phyloP scores from a whole-genome alignment of 108 stramenopile genomes.

The Discostella pseudostelligera region DNA sequence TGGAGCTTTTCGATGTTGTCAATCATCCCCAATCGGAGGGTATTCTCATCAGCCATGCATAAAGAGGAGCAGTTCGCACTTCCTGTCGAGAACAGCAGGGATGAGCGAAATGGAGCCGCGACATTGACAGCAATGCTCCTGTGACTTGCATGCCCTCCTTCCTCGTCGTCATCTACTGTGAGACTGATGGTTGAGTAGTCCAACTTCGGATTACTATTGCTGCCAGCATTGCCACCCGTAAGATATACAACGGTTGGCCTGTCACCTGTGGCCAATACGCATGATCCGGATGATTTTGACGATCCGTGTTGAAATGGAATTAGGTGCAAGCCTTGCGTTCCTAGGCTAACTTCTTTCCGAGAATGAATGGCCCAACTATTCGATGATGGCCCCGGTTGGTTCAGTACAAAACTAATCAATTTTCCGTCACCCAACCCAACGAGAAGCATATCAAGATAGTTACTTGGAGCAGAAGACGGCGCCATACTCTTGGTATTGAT shows the following conservation, averaged over 20 bases:
- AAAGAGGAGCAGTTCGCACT: slow-evolving; percentile 78
- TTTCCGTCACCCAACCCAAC: slow-evolving; percentile 96
- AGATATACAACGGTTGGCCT: slow-evolving; percentile 96
- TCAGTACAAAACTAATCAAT: slow-evolving; percentile 81
- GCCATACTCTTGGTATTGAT: slow-evolving; percentile 24
- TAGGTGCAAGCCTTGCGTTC: slow-evolving; percentile 92
- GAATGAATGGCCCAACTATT: slow-evolving; percentile 51
- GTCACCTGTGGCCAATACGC: slow-evolving; percentile 95
- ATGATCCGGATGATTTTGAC: slow-evolving; percentile 56
- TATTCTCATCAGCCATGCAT: slow-evolving; percentile 87
- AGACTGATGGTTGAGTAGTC: slow-evolving; percentile 94
- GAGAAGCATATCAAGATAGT: slow-evolving; percentile 82
- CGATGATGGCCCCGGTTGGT: slow-evolving; percentile 29
- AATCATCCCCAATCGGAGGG: slow-evolving; percentile 90
- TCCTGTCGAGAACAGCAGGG: slow-evolving; percentile 57
- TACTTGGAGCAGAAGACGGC: slow-evolving; percentile 13
- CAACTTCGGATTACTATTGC: slow-evolving; percentile 73
- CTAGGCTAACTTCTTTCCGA: slow-evolving; percentile 90
- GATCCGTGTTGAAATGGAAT: slow-evolving; percentile 54
- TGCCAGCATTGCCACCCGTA: slow-evolving; percentile 63
- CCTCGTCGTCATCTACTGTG: slow-evolving; percentile 56
- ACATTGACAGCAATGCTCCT: slow-evolving; percentile 73
- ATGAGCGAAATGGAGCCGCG: slow-evolving; percentile 73
- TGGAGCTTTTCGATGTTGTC: slow-evolving; percentile 99
- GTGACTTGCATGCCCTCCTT: slow-evolving; percentile 53